Conservation (phyloP, 73 alveolate species). For the Uronychia binucleata region DNA sequence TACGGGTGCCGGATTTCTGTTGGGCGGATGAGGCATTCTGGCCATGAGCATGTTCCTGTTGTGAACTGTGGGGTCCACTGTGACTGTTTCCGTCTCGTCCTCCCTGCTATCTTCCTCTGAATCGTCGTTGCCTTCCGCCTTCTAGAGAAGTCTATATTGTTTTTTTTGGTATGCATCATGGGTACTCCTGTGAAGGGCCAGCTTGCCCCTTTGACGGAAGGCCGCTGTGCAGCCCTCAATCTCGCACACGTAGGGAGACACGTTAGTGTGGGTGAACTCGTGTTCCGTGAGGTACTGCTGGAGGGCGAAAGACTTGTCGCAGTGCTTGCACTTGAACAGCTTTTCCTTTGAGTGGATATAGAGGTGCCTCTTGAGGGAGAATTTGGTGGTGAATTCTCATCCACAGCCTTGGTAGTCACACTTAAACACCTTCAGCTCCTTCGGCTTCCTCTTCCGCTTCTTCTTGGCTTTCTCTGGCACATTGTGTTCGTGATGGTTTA, state of each 20-base stretch:
- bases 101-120: not conserved
- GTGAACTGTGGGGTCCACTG: not conserved
- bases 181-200: slow-evolving; percentile 11
- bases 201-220: slow-evolving; percentile 10
- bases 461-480: not conserved
- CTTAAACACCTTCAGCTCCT: not conserved
- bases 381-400: slow-evolving; percentile 30
- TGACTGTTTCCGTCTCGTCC: not conserved
- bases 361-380: slow-evolving; percentile 28
- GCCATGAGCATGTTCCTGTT: not conserved
- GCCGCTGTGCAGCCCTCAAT: slow-evolving; percentile 32
- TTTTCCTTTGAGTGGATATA: slow-evolving; percentile 22
- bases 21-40: not conserved
- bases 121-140: not conserved
- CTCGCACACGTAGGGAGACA: slow-evolving; percentile 29
- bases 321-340: slow-evolving; percentile 18
- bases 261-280: slow-evolving; percentile 40
- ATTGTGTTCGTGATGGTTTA: not conserved
- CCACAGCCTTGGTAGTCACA: slow-evolving; percentile 27
- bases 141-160: slow-evolving; percentile 24
- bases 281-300: slow-evolving; percentile 34
- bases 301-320: slow-evolving; percentile 35
- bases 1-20: not conserved
- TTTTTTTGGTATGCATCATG: slow-evolving; percentile 19
- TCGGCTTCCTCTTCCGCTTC: not conserved